Evolutionary conservation across 345 rosid species (phyloP).

Genomic region (Geranium brycei): DNA sequence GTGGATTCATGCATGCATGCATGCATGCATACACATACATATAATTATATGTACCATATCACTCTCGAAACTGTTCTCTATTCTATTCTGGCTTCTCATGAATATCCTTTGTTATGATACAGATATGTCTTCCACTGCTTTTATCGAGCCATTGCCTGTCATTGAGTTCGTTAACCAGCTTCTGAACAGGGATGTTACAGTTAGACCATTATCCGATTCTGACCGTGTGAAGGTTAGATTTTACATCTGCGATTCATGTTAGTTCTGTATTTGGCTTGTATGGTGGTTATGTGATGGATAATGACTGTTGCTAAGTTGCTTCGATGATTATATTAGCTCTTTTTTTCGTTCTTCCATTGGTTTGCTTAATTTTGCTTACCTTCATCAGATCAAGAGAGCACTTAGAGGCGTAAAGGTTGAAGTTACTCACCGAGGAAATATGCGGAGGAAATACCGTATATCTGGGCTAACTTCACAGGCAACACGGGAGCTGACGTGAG

Average conservation of each 20-base stretch:
- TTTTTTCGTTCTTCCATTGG: background rate
- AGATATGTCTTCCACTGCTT: constrained; percentile 98
- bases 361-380: background rate
- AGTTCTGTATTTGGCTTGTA: background rate
- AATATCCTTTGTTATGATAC: constrained; percentile 6
- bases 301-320: background rate
- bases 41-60: background rate
- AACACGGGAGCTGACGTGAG: constrained; percentile 81
- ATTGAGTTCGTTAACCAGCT: constrained; percentile 57
- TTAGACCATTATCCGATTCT: constrained; percentile 75
- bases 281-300: background rate
- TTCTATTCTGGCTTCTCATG: background rate
- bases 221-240: constrained; percentile 81
- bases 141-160: constrained; percentile 81
- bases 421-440: constrained; percentile 88
- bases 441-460: constrained; percentile 90
- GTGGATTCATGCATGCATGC: too few species aligned
- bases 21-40: too few species aligned
- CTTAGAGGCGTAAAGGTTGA: constrained; percentile 87
- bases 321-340: background rate
- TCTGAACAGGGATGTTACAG: constrained; percentile 52
- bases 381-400: constrained; percentile 67
- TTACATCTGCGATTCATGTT: background rate
- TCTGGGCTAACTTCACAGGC: constrained; percentile 84
- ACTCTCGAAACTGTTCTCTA: too few species aligned